phyloP scores from a whole-genome alignment of 1,284 basidiomycete genomes.

The Lentinula novae-zelandiae region DNA sequence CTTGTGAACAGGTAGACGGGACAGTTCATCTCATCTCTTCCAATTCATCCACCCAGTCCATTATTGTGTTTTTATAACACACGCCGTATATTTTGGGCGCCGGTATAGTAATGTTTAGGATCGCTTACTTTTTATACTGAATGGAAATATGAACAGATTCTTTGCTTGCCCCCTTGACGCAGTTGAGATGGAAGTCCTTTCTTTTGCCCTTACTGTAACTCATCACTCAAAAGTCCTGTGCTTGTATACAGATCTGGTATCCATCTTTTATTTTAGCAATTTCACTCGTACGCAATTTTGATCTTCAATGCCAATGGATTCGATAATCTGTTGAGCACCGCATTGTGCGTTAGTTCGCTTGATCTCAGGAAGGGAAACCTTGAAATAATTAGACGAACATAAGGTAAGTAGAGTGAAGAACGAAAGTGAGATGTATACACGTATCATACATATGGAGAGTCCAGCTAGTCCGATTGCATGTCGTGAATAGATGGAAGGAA shows the following conservation, averaged over 20 bases:
- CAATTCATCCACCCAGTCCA: slow-evolving; percentile 19
- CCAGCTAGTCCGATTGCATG: background rate
- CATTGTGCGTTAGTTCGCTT: too few relatives aligned
- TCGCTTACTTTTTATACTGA: slow-evolving; percentile 4
- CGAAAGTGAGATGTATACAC: background rate
- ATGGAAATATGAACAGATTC: slow-evolving; percentile 8
- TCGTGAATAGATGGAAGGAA: background rate
- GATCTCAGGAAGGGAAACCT: background rate
- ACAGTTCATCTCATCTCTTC: slow-evolving; percentile 9
- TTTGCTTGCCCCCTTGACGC: background rate
- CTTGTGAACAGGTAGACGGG: slow-evolving; percentile 11
- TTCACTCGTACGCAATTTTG: too few relatives aligned
- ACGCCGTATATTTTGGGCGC: background rate
- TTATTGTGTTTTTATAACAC: slow-evolving; percentile 5
- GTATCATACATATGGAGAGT: background rate
- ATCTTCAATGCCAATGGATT: too few relatives aligned
- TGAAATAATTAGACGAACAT: background rate
- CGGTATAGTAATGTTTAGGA: slow-evolving; percentile 7
- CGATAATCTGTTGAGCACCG: too few relatives aligned
- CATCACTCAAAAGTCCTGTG: too few relatives aligned
- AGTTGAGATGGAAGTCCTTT: background rate
- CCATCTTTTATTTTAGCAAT: too few relatives aligned
- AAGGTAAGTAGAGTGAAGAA: background rate
- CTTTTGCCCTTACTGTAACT: background rate
- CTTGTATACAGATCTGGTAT: too few relatives aligned